Percentiles rank a stretch among this genome's conserved stretches.
These are phyloP conservation scores for Penicillium sp. DNA, from an alignment of 2,329 filamentous ascomycete genomes.

Conservation along the genomic window DNA sequence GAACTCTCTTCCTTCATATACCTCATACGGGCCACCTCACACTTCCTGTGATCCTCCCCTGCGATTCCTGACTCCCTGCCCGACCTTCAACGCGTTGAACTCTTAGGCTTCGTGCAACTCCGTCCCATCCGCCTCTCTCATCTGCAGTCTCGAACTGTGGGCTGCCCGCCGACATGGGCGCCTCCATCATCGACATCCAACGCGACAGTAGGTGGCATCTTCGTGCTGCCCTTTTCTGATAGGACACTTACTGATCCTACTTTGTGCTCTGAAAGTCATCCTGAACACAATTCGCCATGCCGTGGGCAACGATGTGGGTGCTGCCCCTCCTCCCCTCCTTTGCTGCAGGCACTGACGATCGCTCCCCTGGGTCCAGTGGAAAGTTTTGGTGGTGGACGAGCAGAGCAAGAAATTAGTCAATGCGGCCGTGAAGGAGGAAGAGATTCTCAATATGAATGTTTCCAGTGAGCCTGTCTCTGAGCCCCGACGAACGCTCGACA, in stretches of 20 bases:
- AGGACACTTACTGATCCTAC: slow-evolving; percentile 13
- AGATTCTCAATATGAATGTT: slow-evolving; percentile 94
- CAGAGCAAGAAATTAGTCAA: slow-evolving; percentile 80
- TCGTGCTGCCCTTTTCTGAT: slow-evolving; percentile 1
- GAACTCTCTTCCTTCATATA: slow-evolving; percentile 29
- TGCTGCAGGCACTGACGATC: slow-evolving; percentile 29
- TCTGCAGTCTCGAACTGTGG: slow-evolving; percentile 24
- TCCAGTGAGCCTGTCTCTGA: slow-evolving; percentile 64
- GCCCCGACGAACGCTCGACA: not conserved
- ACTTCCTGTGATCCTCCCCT: not conserved
- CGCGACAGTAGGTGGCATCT: slow-evolving; percentile 60
- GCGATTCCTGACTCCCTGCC: not conserved
- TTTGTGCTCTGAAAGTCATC: slow-evolving; percentile 54
- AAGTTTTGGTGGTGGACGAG: slow-evolving; percentile 88
- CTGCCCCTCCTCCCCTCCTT: slow-evolving; percentile 25
- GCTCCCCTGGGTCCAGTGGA: slow-evolving; percentile 65
- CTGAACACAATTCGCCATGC: slow-evolving; percentile 72
- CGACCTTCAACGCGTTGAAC: not conserved
- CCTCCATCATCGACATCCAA: slow-evolving; percentile 82
- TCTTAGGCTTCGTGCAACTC: not conserved
- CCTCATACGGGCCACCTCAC: slow-evolving; percentile 24
- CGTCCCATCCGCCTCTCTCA: slow-evolving; percentile 10
- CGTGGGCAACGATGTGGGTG: slow-evolving; percentile 71
- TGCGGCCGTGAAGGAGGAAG: slow-evolving; percentile 90
- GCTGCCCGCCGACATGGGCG: slow-evolving; percentile 61